phyloP scores from a whole-genome alignment of 2,329 filamentous ascomycete genomes.

The Fusarium graminum region DNA sequence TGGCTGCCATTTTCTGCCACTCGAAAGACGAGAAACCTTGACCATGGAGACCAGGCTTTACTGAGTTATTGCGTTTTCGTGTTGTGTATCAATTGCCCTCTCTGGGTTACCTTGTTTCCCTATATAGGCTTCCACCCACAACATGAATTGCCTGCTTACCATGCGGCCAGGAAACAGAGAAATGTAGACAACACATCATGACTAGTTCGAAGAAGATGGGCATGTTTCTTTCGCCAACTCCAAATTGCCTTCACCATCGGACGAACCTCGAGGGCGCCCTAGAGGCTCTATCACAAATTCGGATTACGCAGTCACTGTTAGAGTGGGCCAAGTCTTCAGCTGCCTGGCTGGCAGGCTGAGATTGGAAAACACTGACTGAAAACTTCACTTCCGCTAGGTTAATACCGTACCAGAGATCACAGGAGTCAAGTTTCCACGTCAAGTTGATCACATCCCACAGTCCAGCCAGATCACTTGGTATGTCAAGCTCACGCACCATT shows the following conservation, averaged over 20 bases:
- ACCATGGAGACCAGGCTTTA: background rate
- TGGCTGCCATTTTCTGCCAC: background rate
- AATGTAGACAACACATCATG: too few relatives aligned
- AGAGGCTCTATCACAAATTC: background rate
- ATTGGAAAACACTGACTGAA: background rate
- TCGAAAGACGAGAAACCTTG: constrained; percentile 1
- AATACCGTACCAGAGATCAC: background rate
- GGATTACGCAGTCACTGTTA: background rate
- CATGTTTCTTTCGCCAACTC: too few relatives aligned
- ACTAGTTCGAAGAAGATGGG: too few relatives aligned
- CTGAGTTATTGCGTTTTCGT: background rate
- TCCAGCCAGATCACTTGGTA: background rate
- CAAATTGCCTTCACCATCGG: background rate
- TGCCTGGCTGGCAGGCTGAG: background rate
- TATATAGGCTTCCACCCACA: too few relatives aligned
- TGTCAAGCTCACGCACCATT: background rate
- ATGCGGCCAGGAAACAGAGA: too few relatives aligned
- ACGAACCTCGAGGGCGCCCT: background rate
- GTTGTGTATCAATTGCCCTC: background rate
- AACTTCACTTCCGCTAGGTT: background rate
- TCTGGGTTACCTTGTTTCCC: too few relatives aligned
- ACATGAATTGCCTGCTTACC: too few relatives aligned
- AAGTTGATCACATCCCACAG: background rate
- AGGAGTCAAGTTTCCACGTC: background rate
- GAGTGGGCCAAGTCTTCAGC: background rate